Evolutionary conservation across 2,329 filamentous ascomycete species (phyloP), one percentile per base, ranked within the genome.

Genomic region (Pseudogymnoascus sp.): DNA sequence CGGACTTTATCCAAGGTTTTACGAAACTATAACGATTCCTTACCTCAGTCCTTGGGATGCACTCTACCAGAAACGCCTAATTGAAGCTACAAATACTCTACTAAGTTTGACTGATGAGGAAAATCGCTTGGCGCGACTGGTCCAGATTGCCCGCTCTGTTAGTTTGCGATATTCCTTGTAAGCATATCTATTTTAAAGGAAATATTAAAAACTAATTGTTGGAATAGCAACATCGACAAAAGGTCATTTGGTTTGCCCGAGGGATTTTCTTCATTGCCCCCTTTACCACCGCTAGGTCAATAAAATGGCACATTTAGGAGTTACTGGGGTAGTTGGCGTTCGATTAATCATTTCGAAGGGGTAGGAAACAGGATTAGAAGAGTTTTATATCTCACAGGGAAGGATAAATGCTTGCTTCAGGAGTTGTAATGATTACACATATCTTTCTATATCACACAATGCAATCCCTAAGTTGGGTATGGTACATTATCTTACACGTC

Each of bases 1-100:
- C 23, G 68, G 67, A 12, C 64, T 72, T 57, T 71, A 65, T 61
- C 69, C 69, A 16, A 67, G 65, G 2, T 69, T 70, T 37, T 71
- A 68, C 57, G 69, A 72, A 64, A 37, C 67, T 31, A 66, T 66
- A 10, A 65, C 63, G n/a, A 63, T 71, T 40, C 39, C 64, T 61
- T 71, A 23, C 42, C 64, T 62, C 12, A 57, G n/a, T 34, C 67
- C 68, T 2, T 65, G 68, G 57, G 66, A 71, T 64, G 59, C 21
- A 14, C 14, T 45, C n/a, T 69, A 68, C 36, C 57, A 67, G 39
- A 64, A 68, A 36, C 63, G 42, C 8, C 63, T 68, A 31, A 51
- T 68, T 54, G 62, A 64, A 60, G 65, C 61, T 14, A 59, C 66
- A 5, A 40, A 63, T 23, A 62, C 65, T 23, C 37, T 64, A 39